Evolutionary conservation across 1,139 yeast species (phyloP), one percentile per base, ranked within the genome.

Genomic region (Hansenula sp.): DNA sequence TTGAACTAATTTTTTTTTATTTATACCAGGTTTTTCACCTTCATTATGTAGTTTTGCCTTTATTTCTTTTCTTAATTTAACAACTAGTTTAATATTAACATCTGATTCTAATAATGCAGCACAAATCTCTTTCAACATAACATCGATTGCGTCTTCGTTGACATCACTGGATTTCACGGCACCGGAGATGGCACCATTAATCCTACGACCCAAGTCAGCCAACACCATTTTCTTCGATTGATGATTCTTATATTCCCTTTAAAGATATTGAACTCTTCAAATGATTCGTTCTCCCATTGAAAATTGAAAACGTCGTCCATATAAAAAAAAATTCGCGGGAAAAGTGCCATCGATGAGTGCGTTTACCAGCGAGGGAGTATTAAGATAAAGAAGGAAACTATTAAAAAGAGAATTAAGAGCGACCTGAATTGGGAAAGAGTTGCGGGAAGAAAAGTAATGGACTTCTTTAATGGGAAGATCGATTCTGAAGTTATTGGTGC

Each of bases 81-180:
- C 81, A 36, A 93, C 99, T 41, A 93, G 73, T 55, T 79, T 80
- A 59, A 94, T 81, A 61, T 93, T 94, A 30, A 93, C 98, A 65
- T 93, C 99, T 18, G 94, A 77, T 65, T 91, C 97, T 49, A 93
- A 72, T 48, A 93, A 74, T 0, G 99, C 99, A 46, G 87, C 81
- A 50, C 95, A 87, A 42, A 93, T 84, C 55, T 87, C 96, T 62
- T 93, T 93, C 53, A 93, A 70, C 83, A 91, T 79, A 19, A 63
- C 63, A 56, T 82, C 87, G 44, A 84, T 73, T 11, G 81, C 83
- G 31, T 67, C 54, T 48, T 81, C 86, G 48, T 76, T 80, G 36
- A 81, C 79, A 16, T 78, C 84, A 38, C 70, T 72, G 6, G 85
- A 67, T 60, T 76, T 63, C 52, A 95, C 77, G 43, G 93, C 77